Percentiles rank a stretch among this genome's conserved stretches.
Conservation (phyloP, 345 rosid genomes). For the Clausena lansium region DNA sequence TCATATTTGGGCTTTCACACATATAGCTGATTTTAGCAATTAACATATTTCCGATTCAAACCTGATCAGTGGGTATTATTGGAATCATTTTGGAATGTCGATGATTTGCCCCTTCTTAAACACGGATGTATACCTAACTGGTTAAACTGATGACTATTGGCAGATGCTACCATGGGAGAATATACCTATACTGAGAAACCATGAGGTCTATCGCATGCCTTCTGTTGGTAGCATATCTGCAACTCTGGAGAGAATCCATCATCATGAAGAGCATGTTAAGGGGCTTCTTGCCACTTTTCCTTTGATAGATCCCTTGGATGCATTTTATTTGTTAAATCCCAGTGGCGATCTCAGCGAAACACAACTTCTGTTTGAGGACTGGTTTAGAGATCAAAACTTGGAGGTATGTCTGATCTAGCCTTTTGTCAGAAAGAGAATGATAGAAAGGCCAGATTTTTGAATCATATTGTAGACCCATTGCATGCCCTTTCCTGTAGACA, state of each 20-base stretch:
- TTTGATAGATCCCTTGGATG: slow-evolving; percentile 83
- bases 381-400: slow-evolving; percentile 78
- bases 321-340: slow-evolving; percentile 87
- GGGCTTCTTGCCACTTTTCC: slow-evolving; percentile 48
- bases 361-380: slow-evolving; percentile 70
- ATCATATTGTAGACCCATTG: neutral
- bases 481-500: neutral
- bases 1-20: neutral
- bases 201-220: slow-evolving; percentile 96
- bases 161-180: slow-evolving; percentile 99
- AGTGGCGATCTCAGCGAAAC: slow-evolving; percentile 69
- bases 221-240: slow-evolving; percentile 71
- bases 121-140: slow-evolving; percentile 3
- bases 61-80: neutral
- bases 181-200: slow-evolving; percentile 73
- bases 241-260: slow-evolving; percentile 47
- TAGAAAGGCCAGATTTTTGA: neutral
- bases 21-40: neutral
- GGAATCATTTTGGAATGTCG: neutral
- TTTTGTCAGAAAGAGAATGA: neutral
- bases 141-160: slow-evolving; percentile 16
- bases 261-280: slow-evolving; percentile 35
- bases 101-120: neutral
- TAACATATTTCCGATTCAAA: neutral
- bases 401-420: slow-evolving; percentile 45